phyloP scores from a whole-genome alignment of 2,329 filamentous ascomycete genomes.

The Chlorencoelia australis region DNA sequence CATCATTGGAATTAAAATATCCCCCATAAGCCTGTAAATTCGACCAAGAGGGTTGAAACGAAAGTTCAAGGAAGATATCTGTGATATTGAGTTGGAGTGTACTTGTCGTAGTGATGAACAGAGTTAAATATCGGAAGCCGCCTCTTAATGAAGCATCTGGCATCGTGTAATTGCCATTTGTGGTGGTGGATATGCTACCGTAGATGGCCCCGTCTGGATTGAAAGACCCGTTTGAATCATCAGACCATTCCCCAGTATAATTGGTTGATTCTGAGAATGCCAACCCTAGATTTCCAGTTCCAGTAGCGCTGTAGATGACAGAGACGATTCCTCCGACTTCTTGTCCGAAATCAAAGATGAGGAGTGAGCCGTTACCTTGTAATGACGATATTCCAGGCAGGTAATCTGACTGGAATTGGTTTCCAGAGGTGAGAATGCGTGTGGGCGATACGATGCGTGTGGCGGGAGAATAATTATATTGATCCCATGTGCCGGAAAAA shows the following conservation, averaged over 20 bases:
- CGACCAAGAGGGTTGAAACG: conserved; percentile 33
- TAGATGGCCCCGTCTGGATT: conserved; percentile 39
- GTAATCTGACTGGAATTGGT: conserved; percentile 21
- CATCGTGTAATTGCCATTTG: conserved; percentile 32
- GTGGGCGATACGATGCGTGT: conserved; percentile 40
- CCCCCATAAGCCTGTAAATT: conserved; percentile 39
- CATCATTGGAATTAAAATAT: conserved; percentile 40
- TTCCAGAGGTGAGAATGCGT: conserved; percentile 31
- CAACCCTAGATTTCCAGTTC: conserved; percentile 32
- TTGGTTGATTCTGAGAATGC: conserved; percentile 38
- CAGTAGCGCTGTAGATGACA: conserved; percentile 37
- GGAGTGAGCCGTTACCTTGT: conserved; percentile 35
- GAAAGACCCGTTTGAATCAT: conserved; percentile 37
- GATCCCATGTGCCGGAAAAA: conserved; percentile 47
- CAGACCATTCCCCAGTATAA: conserved; percentile 35
- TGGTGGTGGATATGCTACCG: conserved; percentile 29
- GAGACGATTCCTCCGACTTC: conserved; percentile 47
- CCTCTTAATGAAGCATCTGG: conserved; percentile 36
- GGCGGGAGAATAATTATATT: conserved; percentile 44
- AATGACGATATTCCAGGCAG: conserved; percentile 6
- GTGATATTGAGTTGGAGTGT: conserved; percentile 22
- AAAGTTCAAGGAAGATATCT: conserved; percentile 28
- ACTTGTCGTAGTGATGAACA: conserved; percentile 31
- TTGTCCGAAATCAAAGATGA: conserved; percentile 48
- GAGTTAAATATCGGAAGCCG: conserved; percentile 42